Base-by-base conservation (phyloP, 345 rosid species). In the Gossypium herbaceum region DNA sequence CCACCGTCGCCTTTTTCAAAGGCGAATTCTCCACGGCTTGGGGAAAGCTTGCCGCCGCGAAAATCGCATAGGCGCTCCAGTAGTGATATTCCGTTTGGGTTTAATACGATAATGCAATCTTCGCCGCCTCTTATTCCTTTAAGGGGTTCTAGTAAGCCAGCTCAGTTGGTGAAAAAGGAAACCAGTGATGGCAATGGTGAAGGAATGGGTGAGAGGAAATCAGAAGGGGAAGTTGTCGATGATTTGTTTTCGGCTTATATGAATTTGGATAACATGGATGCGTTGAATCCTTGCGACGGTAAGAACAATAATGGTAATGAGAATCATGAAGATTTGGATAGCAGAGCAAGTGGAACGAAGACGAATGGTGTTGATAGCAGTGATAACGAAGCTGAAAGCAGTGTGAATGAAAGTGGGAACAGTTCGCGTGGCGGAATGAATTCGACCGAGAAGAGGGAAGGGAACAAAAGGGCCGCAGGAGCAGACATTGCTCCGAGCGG, bases 311-410 rank as follows among this genome's bases (percentile, higher is more conserved):
- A 80, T 27, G 89, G 89, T 63, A 86, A 80, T 34, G 94, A 88
- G 81, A 90, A 86, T 79, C 81, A 86, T 69, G 98, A 92, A 62
- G 98, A 94, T 75, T 82, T 92, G 86, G 98, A 91, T 72, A 93
- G 97, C 65, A 81, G 93, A 76, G 98, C 95, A 0, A 94, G 98
- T 41, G 98, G 97, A 64, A 91, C 93, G 3, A 93, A 90, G 84
- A 90, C 95, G 1, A 89, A 89, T 60, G 97, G 97, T 44, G 89
- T 88, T 2, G 93, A 89, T 72, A 88, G 89, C 88, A 93, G 94
- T 73, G 99, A 93, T 71, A 95, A 94, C 27, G 98, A 91, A 82
- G 98, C 91, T 1, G 98, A 95, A 72, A 93, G 97, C 79, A 87
- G 98, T 25, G 89, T 90, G 5, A 88, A 93, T 75, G 98, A 90